Evolutionary conservation across 75 land plant species (phyloP).

Genomic region (Larix kaempferi): DNA sequence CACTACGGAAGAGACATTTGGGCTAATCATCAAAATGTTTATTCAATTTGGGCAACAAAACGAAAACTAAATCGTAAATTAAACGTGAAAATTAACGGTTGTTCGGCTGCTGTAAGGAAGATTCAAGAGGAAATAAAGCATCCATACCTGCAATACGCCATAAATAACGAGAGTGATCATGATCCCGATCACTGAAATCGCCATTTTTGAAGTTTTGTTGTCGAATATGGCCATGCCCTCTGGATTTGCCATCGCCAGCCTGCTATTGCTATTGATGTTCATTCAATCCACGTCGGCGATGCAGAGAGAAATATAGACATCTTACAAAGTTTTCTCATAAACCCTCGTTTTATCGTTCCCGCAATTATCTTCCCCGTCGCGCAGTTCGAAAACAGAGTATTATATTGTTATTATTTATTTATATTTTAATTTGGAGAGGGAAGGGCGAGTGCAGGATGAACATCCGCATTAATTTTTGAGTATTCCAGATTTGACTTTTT

Average conservation of each 20-base stretch:
- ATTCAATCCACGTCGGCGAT: too few relatives aligned
- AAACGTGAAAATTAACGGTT: not conserved
- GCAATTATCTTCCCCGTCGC: too few relatives aligned
- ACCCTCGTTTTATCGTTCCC: not conserved
- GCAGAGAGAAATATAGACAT: too few relatives aligned
- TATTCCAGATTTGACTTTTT: too few relatives aligned
- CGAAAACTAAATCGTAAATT: not conserved
- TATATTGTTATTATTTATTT: too few relatives aligned
- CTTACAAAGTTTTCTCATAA: not conserved
- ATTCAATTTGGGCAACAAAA: not conserved
- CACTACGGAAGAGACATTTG: not conserved
- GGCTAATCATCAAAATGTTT: not conserved
- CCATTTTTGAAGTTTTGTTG: conserved; percentile 32
- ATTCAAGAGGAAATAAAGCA: not conserved
- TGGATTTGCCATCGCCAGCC: not conserved
- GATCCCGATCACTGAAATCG: conserved; percentile 67
- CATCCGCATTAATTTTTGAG: too few relatives aligned
- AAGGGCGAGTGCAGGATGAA: too few relatives aligned
- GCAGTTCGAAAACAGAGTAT: too few relatives aligned
- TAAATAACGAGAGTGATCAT: conserved; percentile 89
- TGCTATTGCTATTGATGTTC: not conserved
- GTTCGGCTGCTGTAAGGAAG: not conserved
- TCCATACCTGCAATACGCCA: conserved; percentile 75
- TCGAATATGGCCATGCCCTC: conserved; percentile 16
- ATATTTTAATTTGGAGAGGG: too few relatives aligned